Base-by-base conservation (phyloP, 352 stramenopile genomes). In the Pythium phragmitis region DNA sequence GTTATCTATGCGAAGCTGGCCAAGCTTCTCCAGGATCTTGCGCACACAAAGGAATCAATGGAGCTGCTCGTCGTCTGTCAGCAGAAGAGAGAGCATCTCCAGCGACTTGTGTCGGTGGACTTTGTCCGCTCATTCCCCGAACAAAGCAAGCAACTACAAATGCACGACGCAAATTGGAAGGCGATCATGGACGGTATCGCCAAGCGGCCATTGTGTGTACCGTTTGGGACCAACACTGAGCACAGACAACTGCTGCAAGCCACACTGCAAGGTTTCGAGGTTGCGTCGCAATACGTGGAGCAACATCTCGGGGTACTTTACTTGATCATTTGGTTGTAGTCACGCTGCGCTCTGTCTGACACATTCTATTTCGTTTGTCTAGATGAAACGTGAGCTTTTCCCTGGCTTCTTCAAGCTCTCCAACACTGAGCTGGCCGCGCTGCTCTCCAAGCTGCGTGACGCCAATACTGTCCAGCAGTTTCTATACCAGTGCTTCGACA, bases 401-500 rank as follows among this genome's bases (percentile, higher is more conserved):
- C 80, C 80, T 23, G 69, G 67, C 0, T 89, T 91, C 42, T 91
- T 84, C 56, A 74, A 76, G 9, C 67, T 91, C 0, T 91, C 80
- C 0, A 86, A 89, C 56, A 56, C 78, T 8, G 80, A 91, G 54
- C 67, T 91, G 0, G 70, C 80, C 2, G 76, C 71, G 4, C 33
- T 91, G 7, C 54, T 91, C 2, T 84, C 79, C 0, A 82, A 76
- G 47, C 58, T 64, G 0, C 69, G 80, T 0, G 82, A 91, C 33
- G 63, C 79, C 17, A 69, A 70, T 16, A 70, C 68, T 34, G 84
- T 88, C 46, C 75, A 84, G 19, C 69, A 75, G 16, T 89, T 85
- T 66, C 51, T 89, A 0, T 78, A 76, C 23, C 78, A 82, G 46
- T 88, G 80, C 43, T 91, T 91, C 37, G 82, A 91, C 23, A 91